Evolutionary conservation across 73 alveolate genomes (phyloP).

Genomic region (Diophrys appendiculata): DNA sequence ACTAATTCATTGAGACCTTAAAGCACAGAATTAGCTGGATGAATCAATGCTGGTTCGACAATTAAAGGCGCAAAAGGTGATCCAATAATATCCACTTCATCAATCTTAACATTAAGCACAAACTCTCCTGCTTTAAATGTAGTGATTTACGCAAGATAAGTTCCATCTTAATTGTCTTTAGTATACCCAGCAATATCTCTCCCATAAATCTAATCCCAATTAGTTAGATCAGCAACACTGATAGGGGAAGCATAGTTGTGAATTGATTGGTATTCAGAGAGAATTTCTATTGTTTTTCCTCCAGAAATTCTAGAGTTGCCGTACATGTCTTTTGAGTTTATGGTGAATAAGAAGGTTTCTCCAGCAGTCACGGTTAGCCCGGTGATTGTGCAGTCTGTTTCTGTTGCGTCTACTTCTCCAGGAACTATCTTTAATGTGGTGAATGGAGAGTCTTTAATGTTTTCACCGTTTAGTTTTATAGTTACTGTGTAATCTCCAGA

Average conservation of each 20-base stretch:
- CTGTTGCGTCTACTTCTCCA: conserved; percentile 56
- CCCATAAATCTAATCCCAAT: conserved; percentile 58
- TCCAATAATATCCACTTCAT: conserved; percentile 21
- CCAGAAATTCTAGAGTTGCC: conserved; percentile 18
- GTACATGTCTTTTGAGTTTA: conserved; percentile 36
- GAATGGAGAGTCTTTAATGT: conserved; percentile 55
- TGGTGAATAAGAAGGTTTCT: conserved; percentile 39
- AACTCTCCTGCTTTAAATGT: conserved; percentile 66
- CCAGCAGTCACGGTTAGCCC: conserved; percentile 48
- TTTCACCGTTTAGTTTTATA: conserved; percentile 47
- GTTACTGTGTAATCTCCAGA: conserved; percentile 51
- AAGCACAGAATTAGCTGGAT: conserved; percentile 54
- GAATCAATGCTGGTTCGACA: conserved; percentile 32
- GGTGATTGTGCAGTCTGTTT: conserved; percentile 16
- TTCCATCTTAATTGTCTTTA: conserved; percentile 47
- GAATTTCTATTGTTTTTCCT: conserved; percentile 16
- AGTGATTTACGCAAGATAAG: conserved; percentile 63
- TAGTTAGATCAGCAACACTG: conserved; percentile 48
- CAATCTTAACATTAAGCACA: conserved; percentile 38
- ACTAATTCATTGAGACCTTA: neutral
- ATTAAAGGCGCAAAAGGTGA: conserved; percentile 45
- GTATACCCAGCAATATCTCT: conserved; percentile 56
- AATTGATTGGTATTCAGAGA: conserved; percentile 29
- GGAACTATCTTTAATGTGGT: conserved; percentile 25
- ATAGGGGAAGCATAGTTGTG: conserved; percentile 53